Percentiles rank a stretch among this genome's conserved stretches.
Conservation (phyloP, 805 yeast genomes). For the Nakazawaea ishiwadae region DNA sequence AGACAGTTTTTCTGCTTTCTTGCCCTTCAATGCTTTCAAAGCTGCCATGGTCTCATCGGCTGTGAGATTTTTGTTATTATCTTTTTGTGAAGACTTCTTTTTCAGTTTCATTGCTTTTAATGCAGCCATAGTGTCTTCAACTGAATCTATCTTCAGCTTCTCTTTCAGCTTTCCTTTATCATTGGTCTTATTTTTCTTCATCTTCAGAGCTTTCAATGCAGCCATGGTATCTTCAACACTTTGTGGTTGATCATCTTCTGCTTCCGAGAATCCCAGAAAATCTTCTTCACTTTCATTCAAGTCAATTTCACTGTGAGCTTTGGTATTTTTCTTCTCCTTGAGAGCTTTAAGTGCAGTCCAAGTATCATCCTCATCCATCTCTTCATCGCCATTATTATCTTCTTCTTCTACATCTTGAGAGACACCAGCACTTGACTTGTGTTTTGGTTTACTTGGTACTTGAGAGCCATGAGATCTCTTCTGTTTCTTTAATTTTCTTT, state of each 20-base stretch:
- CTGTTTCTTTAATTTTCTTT: conserved; percentile 29
- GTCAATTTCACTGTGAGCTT: conserved; percentile 17
- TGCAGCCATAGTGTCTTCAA: no score
- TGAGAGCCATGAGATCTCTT: conserved; percentile 12
- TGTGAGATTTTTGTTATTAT: no score
- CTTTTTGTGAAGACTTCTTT: no score
- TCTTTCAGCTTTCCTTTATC: no score
- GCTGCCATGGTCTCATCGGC: conserved; percentile 42
- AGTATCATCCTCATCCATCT: conserved; percentile 19
- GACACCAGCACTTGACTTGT: no score
- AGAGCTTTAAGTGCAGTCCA: conserved; percentile 25
- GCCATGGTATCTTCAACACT: conserved; percentile 41
- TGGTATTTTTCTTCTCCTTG: conserved; percentile 17
- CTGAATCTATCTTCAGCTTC: no score
- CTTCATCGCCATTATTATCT: conserved; percentile 18
- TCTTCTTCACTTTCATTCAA: conserved; percentile 17
- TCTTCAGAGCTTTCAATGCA: conserved; percentile 31
- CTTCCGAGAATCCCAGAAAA: conserved; percentile 18
- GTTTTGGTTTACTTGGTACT: background rate
- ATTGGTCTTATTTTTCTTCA: no score
- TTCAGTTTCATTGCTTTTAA: no score
- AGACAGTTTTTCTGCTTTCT: no score
- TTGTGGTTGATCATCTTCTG: conserved; percentile 22
- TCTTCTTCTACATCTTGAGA: no score
- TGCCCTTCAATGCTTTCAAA: conserved; percentile 27